Percentiles rank a stretch among this genome's conserved stretches.
phyloP scores from a whole-genome alignment of 2,329 filamentous ascomycete genomes.

The Eurotiales sp. region DNA sequence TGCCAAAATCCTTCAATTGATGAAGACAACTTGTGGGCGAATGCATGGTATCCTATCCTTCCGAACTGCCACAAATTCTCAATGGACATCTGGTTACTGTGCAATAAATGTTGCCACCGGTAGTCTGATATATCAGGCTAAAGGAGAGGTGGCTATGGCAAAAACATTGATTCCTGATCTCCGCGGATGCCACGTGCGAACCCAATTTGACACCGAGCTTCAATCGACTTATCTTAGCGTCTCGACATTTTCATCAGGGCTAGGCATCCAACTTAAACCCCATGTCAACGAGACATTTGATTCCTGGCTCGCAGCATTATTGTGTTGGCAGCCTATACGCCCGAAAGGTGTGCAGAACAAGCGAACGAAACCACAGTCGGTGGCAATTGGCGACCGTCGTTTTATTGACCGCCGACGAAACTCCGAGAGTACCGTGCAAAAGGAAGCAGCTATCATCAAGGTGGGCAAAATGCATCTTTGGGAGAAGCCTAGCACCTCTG shows the following conservation, averaged over 20 bases:
- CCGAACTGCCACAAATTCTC: constrained; percentile 37
- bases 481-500: constrained; percentile 66
- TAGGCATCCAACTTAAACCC: constrained; percentile 46
- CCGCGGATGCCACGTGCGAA: constrained; percentile 47
- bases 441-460: constrained; percentile 84
- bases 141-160: constrained; percentile 45
- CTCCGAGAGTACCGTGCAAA: constrained; percentile 52
- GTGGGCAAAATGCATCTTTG: constrained; percentile 87
- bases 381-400: constrained; percentile 42
- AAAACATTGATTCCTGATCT: constrained; percentile 49
- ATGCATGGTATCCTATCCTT: constrained; percentile 54
- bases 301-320: constrained; percentile 49
- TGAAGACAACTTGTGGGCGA: constrained; percentile 50
- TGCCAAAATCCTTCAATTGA: constrained; percentile 47
- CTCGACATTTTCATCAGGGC: constrained; percentile 45
- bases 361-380: constrained; percentile 47
- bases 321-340: constrained; percentile 51
- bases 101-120: constrained; percentile 50
- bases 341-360: constrained; percentile 50
- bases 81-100: constrained; percentile 50
- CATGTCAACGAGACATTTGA: constrained; percentile 51
- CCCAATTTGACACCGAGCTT: constrained; percentile 44
- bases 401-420: constrained; percentile 42
- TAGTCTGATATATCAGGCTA: constrained; percentile 49
- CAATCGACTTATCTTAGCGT: constrained; percentile 47